Evolutionary conservation across 2,329 filamentous ascomycete genomes (phyloP).

Genomic region (Pseudogymnoascus sp.): DNA sequence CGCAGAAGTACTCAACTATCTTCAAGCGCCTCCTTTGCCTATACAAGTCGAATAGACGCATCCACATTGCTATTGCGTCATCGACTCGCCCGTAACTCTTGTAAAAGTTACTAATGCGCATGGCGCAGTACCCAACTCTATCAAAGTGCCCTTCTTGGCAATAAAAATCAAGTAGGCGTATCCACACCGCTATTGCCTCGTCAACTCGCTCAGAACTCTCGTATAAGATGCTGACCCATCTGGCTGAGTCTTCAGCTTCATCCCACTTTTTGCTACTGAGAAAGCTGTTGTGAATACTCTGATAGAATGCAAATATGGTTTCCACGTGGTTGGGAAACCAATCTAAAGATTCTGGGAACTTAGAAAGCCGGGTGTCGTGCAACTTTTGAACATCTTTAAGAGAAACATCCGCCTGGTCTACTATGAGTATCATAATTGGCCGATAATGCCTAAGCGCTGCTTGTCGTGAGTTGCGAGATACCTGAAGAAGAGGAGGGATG

Average conservation of each 20-base stretch:
- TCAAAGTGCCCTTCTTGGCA: neutral
- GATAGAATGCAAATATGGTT: neutral
- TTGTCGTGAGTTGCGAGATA: neutral
- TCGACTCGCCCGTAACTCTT: neutral
- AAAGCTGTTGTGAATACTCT: neutral
- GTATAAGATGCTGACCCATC: neutral
- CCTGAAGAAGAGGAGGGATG: neutral
- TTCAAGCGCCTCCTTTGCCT: neutral
- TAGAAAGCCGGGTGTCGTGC: neutral
- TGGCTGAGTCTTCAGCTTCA: neutral
- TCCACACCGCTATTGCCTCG: neutral
- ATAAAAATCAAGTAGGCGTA: neutral
- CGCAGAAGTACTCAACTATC: neutral
- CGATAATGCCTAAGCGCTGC: neutral
- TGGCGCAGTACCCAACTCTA: neutral
- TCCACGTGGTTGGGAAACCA: neutral
- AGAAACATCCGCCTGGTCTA: neutral
- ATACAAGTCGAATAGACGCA: neutral
- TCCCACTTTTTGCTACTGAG: neutral
- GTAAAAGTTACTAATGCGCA: neutral
- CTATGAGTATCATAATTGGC: neutral
- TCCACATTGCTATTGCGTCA: neutral
- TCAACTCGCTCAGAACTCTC: neutral
- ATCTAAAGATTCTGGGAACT: neutral
- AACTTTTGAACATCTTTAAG: neutral